These are phyloP conservation scores for Chloropicon primus DNA, from an alignment of 139 green algal genomes.

Conservation along the genomic window DNA sequence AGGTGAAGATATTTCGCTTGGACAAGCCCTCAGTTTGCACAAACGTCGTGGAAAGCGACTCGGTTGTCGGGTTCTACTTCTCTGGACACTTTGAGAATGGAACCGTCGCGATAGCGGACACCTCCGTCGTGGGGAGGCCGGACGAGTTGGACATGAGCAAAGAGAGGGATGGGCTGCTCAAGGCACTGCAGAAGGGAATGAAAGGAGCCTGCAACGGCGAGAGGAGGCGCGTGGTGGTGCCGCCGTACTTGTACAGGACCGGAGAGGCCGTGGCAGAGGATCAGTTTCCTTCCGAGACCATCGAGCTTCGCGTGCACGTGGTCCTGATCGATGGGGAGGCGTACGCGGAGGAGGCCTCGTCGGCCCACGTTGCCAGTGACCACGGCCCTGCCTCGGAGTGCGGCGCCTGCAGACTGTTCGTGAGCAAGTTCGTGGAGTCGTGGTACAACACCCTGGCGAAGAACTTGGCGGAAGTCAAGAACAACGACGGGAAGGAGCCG, in stretches of 20 bases:
- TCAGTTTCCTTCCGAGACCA: background rate
- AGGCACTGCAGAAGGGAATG: background rate
- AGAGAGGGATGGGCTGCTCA: background rate
- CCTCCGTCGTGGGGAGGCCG: background rate
- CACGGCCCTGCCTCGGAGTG: background rate
- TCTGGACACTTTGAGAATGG: background rate
- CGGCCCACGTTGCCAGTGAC: background rate
- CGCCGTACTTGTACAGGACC: too few relatives aligned
- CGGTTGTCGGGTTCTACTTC: background rate
- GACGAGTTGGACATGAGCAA: background rate
- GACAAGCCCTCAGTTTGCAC: background rate
- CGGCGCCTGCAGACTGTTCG: background rate
- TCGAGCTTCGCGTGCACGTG: background rate
- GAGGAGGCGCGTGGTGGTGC: background rate
- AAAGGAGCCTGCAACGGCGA: background rate
- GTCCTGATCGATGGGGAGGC: background rate
- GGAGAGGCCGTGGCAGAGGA: background rate
- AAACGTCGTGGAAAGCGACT: background rate
- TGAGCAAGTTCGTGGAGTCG: background rate
- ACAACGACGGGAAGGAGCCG: background rate
- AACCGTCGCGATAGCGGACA: background rate
- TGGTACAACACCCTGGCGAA: background rate
- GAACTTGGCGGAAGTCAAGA: background rate
- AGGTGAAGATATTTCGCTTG: background rate
- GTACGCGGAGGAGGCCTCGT: background rate